These are phyloP conservation scores for Dillenia turbinata DNA, from an alignment of 164 flowering plant species.

Conservation along the genomic window DNA sequence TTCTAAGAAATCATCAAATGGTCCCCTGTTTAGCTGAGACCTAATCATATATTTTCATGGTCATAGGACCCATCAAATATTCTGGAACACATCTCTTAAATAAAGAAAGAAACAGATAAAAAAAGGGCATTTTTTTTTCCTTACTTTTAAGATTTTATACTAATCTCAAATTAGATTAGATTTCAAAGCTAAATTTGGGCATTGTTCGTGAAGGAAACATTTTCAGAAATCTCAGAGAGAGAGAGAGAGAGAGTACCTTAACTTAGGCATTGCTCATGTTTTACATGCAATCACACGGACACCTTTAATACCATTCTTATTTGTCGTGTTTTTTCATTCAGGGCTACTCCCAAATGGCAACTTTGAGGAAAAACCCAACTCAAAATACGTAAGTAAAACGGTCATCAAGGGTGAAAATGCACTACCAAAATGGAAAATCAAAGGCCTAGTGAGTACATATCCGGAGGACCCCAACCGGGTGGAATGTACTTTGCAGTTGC, in stretches of 20 bases:
- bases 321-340: constrained; percentile 15
- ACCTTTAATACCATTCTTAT: not conserved
- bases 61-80: no score
- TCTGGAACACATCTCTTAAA: no score
- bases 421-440: constrained; percentile 82
- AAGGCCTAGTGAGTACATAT: constrained; percentile 81
- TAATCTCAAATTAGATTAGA: not conserved
- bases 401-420: constrained; percentile 50
- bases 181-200: not conserved
- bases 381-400: constrained; percentile 55
- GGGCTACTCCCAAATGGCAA: constrained; percentile 88
- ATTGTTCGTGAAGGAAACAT: not conserved
- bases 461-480: constrained; percentile 85
- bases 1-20: no score
- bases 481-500: constrained; percentile 83
- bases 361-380: constrained; percentile 69
- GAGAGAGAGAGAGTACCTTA: no score
- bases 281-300: no score
- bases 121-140: no score
- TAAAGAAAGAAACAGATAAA: no score
- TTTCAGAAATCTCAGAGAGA: not conserved
- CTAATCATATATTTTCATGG: no score
- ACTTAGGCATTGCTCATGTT: no score
- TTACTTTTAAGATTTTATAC: no score
- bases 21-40: no score